Evolutionary conservation across 768 basidiomycete genomes (phyloP).

Genomic region (Chalciporus sphaerocephalus): DNA sequence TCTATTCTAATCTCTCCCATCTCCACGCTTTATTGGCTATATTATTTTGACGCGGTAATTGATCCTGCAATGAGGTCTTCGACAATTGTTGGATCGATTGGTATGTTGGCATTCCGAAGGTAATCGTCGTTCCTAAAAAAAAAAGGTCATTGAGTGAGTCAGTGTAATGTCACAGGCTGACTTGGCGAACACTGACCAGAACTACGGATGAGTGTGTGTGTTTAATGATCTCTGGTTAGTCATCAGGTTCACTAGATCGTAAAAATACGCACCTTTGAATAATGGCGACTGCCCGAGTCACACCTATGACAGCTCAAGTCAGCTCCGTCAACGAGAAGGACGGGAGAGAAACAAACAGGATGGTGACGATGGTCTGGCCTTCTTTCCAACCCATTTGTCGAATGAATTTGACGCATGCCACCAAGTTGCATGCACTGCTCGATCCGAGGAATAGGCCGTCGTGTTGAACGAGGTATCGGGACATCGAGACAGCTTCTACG

Average conservation of each 20-base stretch:
- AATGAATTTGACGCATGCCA: conserved; percentile 82
- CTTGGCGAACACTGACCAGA: conserved; percentile 41
- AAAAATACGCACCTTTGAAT: conserved; percentile 79
- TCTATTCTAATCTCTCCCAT: neutral
- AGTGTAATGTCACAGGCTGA: neutral
- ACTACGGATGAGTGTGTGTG: conserved; percentile 29
- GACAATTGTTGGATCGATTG: conserved; percentile 38
- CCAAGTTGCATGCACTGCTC: conserved; percentile 91
- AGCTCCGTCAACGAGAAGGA: neutral
- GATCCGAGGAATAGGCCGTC: conserved; percentile 96
- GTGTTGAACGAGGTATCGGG: conserved; percentile 81
- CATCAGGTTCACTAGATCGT: too few species aligned
- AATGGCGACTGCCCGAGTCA: conserved; percentile 88
- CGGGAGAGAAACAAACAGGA: conserved; percentile 50
- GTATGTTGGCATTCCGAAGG: conserved; percentile 39
- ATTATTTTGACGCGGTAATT: conserved; percentile 7
- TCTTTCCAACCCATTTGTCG: conserved; percentile 64
- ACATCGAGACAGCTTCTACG: conserved; percentile 93
- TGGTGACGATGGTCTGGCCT: conserved; percentile 76
- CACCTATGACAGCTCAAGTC: conserved; percentile 45
- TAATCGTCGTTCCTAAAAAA: conserved; percentile 50
- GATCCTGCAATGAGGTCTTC: conserved; percentile 34
- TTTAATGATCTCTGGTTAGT: neutral
- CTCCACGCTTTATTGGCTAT: conserved; percentile 7
- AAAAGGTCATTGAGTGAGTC: neutral